Percentiles rank a stretch among this genome's conserved stretches.
Conservation (phyloP, 768 basidiomycete species). For the Rhizopogon vinicolor region DNA sequence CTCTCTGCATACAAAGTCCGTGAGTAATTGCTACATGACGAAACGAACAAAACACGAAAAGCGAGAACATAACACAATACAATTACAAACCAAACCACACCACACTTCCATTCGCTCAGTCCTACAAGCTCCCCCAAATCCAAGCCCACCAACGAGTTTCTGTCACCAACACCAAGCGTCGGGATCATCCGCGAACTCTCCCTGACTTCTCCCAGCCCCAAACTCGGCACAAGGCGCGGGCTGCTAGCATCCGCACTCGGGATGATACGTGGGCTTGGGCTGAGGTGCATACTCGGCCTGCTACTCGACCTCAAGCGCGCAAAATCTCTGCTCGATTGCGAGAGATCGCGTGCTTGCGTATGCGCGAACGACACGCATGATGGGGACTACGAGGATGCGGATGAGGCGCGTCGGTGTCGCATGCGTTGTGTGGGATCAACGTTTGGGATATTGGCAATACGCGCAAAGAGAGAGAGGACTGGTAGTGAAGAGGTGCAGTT, state of each 20-base stretch:
- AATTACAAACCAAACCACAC: too few species aligned
- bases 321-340: conserved; percentile 20
- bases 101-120: background rate
- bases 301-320: conserved; percentile 39
- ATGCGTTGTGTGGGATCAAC: conserved; percentile 78
- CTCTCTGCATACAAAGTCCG: background rate
- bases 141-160: background rate
- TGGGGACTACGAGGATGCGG: conserved; percentile 57
- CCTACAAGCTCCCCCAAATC: background rate
- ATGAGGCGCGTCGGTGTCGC: conserved; percentile 75
- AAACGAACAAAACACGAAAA: background rate
- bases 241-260: conserved; percentile 25
- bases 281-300: conserved; percentile 31
- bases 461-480: conserved; percentile 81
- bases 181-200: background rate
- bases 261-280: conserved; percentile 27
- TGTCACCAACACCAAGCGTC: background rate
- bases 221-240: background rate
- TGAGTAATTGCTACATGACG: background rate
- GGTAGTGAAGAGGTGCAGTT: background rate
- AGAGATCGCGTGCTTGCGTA: background rate
- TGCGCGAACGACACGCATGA: conserved; percentile 19
- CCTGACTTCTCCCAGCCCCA: background rate
- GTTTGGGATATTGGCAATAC: conserved; percentile 63
- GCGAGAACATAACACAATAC: background rate